Evolutionary conservation across 2,329 filamentous ascomycete species (phyloP).

Genomic region (Pseudogymnoascus sp.): DNA sequence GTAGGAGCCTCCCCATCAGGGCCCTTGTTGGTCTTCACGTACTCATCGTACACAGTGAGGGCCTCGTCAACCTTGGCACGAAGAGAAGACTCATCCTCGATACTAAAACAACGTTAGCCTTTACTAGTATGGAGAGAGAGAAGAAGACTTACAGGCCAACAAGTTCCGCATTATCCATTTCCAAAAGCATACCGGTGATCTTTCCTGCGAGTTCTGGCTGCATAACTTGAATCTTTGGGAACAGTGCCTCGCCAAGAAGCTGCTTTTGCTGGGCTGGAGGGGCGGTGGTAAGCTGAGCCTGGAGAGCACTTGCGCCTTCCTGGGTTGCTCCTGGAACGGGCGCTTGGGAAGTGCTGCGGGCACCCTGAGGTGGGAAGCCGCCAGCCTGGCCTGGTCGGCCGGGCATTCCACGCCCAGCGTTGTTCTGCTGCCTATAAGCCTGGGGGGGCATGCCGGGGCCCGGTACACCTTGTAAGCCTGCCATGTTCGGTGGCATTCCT

Average conservation of each 20-base stretch:
- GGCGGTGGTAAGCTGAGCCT: slow-evolving; percentile 50
- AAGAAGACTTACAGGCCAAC: slow-evolving; percentile 77
- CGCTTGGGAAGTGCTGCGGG: slow-evolving; percentile 31
- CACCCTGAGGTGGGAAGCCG: slow-evolving; percentile 31
- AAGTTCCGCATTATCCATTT: slow-evolving; percentile 97
- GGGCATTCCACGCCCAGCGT: slow-evolving; percentile 31
- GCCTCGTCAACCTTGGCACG: slow-evolving; percentile 96
- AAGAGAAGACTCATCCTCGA: slow-evolving; percentile 82
- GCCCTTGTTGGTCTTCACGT: slow-evolving; percentile 63
- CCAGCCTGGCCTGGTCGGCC: slow-evolving; percentile 31
- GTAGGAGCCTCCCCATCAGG: slow-evolving; percentile 27
- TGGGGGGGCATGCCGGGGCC: slow-evolving; percentile 41
- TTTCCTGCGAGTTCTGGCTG: slow-evolving; percentile 96
- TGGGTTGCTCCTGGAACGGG: slow-evolving; percentile 25
- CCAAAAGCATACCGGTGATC: slow-evolving; percentile 98
- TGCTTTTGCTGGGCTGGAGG: slow-evolving; percentile 85
- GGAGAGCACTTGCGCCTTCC: slow-evolving; percentile 35
- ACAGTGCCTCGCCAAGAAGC: slow-evolving; percentile 93
- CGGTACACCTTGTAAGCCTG: slow-evolving; percentile 45
- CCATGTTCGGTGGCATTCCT: slow-evolving; percentile 68
- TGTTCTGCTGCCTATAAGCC: slow-evolving; percentile 38
- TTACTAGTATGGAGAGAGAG: neutral
- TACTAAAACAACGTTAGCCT: slow-evolving; percentile 46
- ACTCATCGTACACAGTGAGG: slow-evolving; percentile 95
- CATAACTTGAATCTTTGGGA: slow-evolving; percentile 94